These are phyloP conservation scores for Ogataea polymorpha DNA, from an alignment of 805 yeast species.

Conservation along the genomic window DNA sequence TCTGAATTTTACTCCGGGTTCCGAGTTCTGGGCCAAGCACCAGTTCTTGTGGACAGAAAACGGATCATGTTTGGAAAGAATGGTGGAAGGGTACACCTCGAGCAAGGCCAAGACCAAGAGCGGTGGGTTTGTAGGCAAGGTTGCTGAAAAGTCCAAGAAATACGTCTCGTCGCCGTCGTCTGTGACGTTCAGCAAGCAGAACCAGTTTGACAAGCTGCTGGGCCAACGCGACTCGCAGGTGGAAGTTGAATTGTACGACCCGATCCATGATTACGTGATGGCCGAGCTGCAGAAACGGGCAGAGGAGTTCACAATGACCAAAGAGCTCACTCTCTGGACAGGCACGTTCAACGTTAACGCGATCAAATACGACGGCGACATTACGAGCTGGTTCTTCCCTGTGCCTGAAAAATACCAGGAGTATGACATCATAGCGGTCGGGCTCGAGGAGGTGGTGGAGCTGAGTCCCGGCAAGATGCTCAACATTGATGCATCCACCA, in stretches of 20 bases:
- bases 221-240: conserved; percentile 48
- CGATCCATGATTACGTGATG: conserved; percentile 51
- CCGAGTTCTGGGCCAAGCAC: conserved; percentile 36
- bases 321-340: conserved; percentile 42
- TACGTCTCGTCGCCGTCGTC: conserved; percentile 27
- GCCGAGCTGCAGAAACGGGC: conserved; percentile 39
- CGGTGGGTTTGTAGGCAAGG: conserved; percentile 45
- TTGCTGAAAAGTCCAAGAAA: conserved; percentile 36
- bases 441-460: conserved; percentile 88
- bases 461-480: conserved; percentile 80
- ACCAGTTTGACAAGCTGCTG: conserved; percentile 40
- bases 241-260: conserved; percentile 44
- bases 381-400: conserved; percentile 47
- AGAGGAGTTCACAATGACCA: conserved; percentile 38
- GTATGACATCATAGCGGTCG: conserved; percentile 72
- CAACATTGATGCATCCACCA: conserved; percentile 63
- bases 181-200: conserved; percentile 24
- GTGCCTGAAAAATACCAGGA: conserved; percentile 37
- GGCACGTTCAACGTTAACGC: conserved; percentile 59
- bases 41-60: conserved; percentile 49
- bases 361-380: conserved; percentile 39
- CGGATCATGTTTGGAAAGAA: conserved; percentile 38
- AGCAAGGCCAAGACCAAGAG: conserved; percentile 38
- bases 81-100: conserved; percentile 39
- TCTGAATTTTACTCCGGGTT: conserved; percentile 32